Evolutionary conservation across 2,329 filamentous ascomycete genomes (phyloP).

Genomic region (Aspergillus sp.): DNA sequence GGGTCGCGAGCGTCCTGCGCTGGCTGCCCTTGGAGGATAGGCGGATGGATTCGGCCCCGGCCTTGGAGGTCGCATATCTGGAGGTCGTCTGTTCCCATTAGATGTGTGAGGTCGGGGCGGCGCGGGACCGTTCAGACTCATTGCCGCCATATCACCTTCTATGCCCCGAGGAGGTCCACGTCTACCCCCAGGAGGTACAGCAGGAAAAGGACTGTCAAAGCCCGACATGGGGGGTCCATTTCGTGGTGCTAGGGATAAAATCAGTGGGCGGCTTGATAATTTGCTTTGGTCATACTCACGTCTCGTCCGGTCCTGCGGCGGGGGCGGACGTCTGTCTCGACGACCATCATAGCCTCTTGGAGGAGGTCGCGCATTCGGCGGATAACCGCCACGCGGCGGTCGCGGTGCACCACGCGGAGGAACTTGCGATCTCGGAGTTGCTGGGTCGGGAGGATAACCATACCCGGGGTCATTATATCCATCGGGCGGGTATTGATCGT

Average conservation of each 20-base stretch:
- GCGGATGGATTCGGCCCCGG: conserved; percentile 23
- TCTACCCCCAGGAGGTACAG: conserved; percentile 33
- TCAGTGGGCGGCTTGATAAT: neutral
- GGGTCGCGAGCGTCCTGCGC: conserved; percentile 23
- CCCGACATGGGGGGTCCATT: conserved; percentile 34
- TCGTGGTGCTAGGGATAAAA: conserved; percentile 25
- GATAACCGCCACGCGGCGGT: conserved; percentile 32
- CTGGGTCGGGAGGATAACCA: conserved; percentile 27
- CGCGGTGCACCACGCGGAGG: conserved; percentile 30
- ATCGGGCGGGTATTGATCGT: conserved; percentile 26
- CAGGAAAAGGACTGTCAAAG: conserved; percentile 54
- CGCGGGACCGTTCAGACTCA: conserved; percentile 37
- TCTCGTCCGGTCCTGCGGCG: conserved; percentile 30
- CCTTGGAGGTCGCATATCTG: conserved; percentile 29
- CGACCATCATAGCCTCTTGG: conserved; percentile 25
- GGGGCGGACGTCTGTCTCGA: conserved; percentile 30
- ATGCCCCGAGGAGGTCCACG: conserved; percentile 31
- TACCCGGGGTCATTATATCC: conserved; percentile 29
- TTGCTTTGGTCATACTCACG: conserved; percentile 28
- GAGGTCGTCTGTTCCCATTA: conserved; percentile 29
- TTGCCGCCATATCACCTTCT: conserved; percentile 41
- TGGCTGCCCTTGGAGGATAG: conserved; percentile 27
- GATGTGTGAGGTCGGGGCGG: conserved; percentile 42
- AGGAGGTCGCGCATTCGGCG: conserved; percentile 27
- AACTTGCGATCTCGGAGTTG: conserved; percentile 26